Conservation (phyloP, 208 protist species). For the Acanthamoeba lenticulata region DNA sequence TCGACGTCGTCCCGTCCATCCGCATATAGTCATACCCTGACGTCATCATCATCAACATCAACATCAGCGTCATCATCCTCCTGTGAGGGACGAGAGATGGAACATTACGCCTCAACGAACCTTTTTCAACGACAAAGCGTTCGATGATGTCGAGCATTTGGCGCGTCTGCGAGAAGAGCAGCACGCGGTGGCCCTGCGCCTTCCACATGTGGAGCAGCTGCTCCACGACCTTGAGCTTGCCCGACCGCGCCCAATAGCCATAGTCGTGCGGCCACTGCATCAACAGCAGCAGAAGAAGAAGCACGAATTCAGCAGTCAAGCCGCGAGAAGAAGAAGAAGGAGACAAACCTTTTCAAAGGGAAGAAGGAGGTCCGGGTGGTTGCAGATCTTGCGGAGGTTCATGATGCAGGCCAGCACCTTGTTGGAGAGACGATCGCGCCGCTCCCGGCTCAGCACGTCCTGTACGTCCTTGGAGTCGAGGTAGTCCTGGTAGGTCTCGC, state of each 20-base stretch:
- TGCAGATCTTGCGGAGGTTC: conserved; percentile 91
- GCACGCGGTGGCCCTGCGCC: conserved; percentile 91
- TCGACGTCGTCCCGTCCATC: conserved; percentile 95
- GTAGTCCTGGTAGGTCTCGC: conserved; percentile 90
- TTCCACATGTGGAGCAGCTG: conserved; percentile 95
- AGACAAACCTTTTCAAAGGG: neutral
- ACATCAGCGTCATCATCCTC: neutral
- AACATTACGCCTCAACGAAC: neutral
- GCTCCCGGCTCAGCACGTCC: conserved; percentile 41
- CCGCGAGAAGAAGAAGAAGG: too few relatives aligned
- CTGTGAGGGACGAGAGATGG: neutral
- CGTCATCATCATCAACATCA: neutral
- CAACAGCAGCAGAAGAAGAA: neutral
- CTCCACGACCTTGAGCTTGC: conserved; percentile 94
- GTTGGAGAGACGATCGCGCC: conserved; percentile 23
- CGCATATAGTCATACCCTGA: conserved; percentile 91
- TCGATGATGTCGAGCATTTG: conserved; percentile 99
- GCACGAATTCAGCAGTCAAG: neutral
- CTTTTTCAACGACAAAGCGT: conserved; percentile 85
- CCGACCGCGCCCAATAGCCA: conserved; percentile 83
- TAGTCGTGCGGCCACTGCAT: conserved; percentile 66
- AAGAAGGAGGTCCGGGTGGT: conserved; percentile 89
- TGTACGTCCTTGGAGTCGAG: conserved; percentile 70
- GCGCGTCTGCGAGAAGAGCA: conserved; percentile 97
- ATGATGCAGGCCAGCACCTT: conserved; percentile 82